Evolutionary conservation across 176 grass and related monocot species (phyloP), one percentile per base, ranked within the genome.

Genomic region (Coix lacrymajobi): DNA sequence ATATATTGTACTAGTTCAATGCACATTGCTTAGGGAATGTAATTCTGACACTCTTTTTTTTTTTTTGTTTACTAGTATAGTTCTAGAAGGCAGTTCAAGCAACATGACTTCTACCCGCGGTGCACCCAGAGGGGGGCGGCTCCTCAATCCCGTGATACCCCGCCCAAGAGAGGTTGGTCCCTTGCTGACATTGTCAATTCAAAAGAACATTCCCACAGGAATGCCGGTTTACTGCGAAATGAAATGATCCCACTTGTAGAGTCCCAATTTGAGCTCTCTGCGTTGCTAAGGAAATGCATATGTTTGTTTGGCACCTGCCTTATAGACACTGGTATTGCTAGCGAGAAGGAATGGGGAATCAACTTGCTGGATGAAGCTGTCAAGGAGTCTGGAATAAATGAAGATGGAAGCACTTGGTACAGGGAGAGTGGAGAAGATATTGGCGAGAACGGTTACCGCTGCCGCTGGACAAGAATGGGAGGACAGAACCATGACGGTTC

Each of bases 261-360:
- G 4, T 66, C 44, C 80, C 66, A 41, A 49, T 37, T 79, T 14
- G 76, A 79, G 65, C 31, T 71, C 24, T 83, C 30, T 62, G 61
- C 5, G 78, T 66, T 83, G 73, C 86, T 87, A 79, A 94, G 78
- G 33, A 83, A 88, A 78, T 87, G 67, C 25, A 80, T 83, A 68
- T 88, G 83, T 84, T 87, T 89, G 64, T 90, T 89, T 97, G 75
- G 65, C 86, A 81, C 84, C 86, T 97, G 71, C 39, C 79, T 78
- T 93, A 80, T 90, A 99, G 96, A 99, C 81, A 99, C 93, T 88
- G 96, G 96, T 78, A 99, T 99, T 90, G 96, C 93, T 87, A 99
- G 96, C 92, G 96, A 96, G 91, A 96, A 95, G 85, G 96, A 99
- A 10, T 99, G 96, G 96, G 96, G 96, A 49, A 99, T 99, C 81